Percentiles rank a stretch among this genome's conserved stretches.
phyloP scores from a whole-genome alignment of 2,329 filamentous ascomycete genomes.

The Calonectria crousiana region DNA sequence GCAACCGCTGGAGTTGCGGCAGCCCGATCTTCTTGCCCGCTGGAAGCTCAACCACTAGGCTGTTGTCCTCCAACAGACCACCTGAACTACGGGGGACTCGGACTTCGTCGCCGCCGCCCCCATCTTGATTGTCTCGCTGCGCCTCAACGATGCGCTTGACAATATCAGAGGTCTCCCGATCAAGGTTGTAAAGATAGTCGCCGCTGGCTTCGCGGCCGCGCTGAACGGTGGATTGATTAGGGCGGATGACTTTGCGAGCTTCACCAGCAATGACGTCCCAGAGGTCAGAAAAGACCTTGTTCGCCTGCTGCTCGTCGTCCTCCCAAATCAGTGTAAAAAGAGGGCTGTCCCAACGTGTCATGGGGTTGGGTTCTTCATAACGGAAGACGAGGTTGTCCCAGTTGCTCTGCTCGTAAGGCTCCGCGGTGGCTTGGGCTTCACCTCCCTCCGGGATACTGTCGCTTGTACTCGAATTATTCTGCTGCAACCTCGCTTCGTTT shows the following conservation, averaged over 20 bases:
- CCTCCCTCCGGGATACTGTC: neutral
- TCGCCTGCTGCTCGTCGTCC: slow-evolving; percentile 72
- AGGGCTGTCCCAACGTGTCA: slow-evolving; percentile 87
- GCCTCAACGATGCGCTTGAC: slow-evolving; percentile 77
- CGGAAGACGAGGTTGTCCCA: slow-evolving; percentile 86
- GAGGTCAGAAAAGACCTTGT: slow-evolving; percentile 70
- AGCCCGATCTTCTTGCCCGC: slow-evolving; percentile 72
- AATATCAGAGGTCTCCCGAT: slow-evolving; percentile 82
- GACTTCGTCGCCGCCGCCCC: slow-evolving; percentile 62
- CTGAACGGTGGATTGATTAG: slow-evolving; percentile 81
- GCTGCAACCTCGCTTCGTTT: slow-evolving; percentile 70
- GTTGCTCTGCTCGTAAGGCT: slow-evolving; percentile 67
- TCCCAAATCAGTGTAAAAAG: slow-evolving; percentile 84
- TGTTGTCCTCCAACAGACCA: slow-evolving; percentile 54
- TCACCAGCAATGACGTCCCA: slow-evolving; percentile 81
- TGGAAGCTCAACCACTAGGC: slow-evolving; percentile 74
- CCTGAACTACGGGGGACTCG: slow-evolving; percentile 54
- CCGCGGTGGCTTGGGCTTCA: slow-evolving; percentile 40
- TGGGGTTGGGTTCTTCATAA: slow-evolving; percentile 88
- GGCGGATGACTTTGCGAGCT: slow-evolving; percentile 72
- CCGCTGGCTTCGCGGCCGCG: slow-evolving; percentile 71
- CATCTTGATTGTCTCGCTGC: slow-evolving; percentile 74
- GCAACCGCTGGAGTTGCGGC: slow-evolving; percentile 81
- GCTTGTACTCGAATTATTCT: slow-evolving; percentile 18
- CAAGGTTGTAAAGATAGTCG: slow-evolving; percentile 85